phyloP scores from a whole-genome alignment of 1,284 basidiomycete species.

The Cronartium ribicola region DNA sequence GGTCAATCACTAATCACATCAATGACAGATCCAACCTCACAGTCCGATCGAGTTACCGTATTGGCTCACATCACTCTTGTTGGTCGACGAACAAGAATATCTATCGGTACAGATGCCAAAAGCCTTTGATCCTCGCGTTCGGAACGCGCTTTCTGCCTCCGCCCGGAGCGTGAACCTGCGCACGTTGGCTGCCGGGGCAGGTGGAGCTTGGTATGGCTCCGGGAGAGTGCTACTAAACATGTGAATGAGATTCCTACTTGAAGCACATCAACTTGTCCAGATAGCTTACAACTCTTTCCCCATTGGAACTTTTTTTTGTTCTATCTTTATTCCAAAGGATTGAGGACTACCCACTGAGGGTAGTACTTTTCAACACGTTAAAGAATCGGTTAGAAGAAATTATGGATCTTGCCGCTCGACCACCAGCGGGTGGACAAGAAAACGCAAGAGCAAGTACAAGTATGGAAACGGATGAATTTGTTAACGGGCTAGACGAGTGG shows the following conservation, averaged over 20 bases:
- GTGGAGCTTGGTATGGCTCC: constrained; percentile 46
- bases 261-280: too few species aligned
- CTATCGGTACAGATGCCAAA: constrained; percentile 47
- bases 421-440: constrained; percentile 45
- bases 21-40: constrained; percentile 45
- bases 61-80: constrained; percentile 47
- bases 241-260: constrained; percentile 12
- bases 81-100: constrained; percentile 44
- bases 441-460: constrained; percentile 36
- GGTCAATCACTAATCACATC: neutral
- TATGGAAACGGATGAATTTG: constrained; percentile 46
- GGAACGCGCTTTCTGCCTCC: constrained; percentile 48
- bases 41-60: constrained; percentile 48
- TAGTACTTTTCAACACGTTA: constrained; percentile 46
- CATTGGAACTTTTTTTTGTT: neutral
- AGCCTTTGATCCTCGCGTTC: constrained; percentile 46
- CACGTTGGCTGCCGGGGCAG: constrained; percentile 47
- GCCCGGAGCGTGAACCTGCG: constrained; percentile 47
- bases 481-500: constrained; percentile 48
- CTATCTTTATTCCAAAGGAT: constrained; percentile 41
- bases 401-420: constrained; percentile 48
- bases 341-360: constrained; percentile 45
- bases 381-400: constrained; percentile 46
- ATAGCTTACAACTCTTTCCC: too few species aligned
- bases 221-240: constrained; percentile 45